phyloP scores from a whole-genome alignment of 2,329 filamentous ascomycete species.

The Alternaria consortialis region DNA sequence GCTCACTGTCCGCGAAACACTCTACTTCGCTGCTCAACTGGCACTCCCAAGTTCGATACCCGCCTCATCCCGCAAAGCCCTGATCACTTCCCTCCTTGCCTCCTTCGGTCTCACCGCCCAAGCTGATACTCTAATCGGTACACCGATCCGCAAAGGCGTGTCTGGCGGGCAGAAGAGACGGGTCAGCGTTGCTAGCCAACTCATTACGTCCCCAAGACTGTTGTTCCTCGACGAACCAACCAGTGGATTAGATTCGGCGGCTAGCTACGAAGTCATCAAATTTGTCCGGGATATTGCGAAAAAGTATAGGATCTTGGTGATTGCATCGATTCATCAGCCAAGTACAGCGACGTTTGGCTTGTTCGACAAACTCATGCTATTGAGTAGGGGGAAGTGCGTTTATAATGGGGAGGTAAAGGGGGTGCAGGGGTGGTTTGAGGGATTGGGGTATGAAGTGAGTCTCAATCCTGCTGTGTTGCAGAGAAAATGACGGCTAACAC shows the following conservation, averaged over 20 bases:
- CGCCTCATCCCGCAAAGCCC: slow-evolving; percentile 66
- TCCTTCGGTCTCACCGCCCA: slow-evolving; percentile 78
- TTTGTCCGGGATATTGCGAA: slow-evolving; percentile 74
- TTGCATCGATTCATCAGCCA: slow-evolving; percentile 86
- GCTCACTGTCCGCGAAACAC: slow-evolving; percentile 80
- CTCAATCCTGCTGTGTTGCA: background rate
- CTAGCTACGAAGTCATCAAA: slow-evolving; percentile 77
- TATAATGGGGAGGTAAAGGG: slow-evolving; percentile 73
- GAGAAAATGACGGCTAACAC: background rate
- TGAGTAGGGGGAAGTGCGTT: slow-evolving; percentile 74
- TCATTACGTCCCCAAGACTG: slow-evolving; percentile 82
- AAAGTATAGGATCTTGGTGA: slow-evolving; percentile 75
- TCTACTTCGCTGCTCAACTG: slow-evolving; percentile 79
- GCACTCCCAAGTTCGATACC: slow-evolving; percentile 61
- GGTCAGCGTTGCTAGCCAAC: slow-evolving; percentile 79
- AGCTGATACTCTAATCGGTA: slow-evolving; percentile 77
- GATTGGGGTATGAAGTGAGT: slow-evolving; percentile 59
- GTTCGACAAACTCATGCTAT: slow-evolving; percentile 80
- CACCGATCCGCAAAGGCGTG: slow-evolving; percentile 82
- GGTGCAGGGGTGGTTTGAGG: slow-evolving; percentile 70
- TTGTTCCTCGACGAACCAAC: slow-evolving; percentile 87
- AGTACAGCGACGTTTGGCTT: slow-evolving; percentile 80
- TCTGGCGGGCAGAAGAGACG: slow-evolving; percentile 86
- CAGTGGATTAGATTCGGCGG: slow-evolving; percentile 80
- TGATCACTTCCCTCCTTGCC: slow-evolving; percentile 72